These are phyloP conservation scores for Massarina eburnea DNA, from an alignment of 2,329 filamentous ascomycete species.

Conservation along the genomic window DNA sequence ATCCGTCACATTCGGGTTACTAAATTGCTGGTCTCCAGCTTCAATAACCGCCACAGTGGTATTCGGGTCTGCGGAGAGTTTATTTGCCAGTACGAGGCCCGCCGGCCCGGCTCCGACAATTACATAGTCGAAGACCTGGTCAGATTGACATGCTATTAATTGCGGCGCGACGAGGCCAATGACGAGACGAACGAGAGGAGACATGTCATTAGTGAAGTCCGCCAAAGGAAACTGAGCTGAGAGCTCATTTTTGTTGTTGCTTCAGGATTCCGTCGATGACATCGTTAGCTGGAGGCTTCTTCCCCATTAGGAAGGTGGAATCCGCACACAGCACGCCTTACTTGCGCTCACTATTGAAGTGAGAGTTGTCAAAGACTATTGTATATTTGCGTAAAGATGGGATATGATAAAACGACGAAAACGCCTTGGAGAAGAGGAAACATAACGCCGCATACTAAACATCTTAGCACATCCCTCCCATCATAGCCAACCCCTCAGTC, in stretches of 20 bases:
- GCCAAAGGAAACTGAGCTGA: background rate
- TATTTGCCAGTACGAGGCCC: slow-evolving; percentile 35
- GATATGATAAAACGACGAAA: too few relatives aligned
- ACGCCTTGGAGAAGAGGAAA: too few relatives aligned
- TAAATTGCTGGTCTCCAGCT: slow-evolving; percentile 33
- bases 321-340: background rate
- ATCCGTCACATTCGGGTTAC: slow-evolving; percentile 35
- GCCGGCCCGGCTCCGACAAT: slow-evolving; percentile 38
- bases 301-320: background rate
- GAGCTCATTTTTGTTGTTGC: background rate
- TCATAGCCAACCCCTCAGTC: slow-evolving; percentile 27
- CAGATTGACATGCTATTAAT: slow-evolving; percentile 10
- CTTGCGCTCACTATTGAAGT: background rate
- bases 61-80: slow-evolving; percentile 24
- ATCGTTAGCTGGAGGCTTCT: background rate
- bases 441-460: too few relatives aligned
- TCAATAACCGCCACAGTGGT: slow-evolving; percentile 35
- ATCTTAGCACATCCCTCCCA: slow-evolving; percentile 37
- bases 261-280: background rate
- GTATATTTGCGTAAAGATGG: too few relatives aligned
- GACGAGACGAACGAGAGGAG: background rate
- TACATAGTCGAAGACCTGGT: slow-evolving; percentile 32
- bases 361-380: too few relatives aligned
- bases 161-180: background rate
- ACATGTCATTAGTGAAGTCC: background rate